Evolutionary conservation across 2,329 filamentous ascomycete genomes (phyloP).

Genomic region (Ophiocordyceps sinensis): DNA sequence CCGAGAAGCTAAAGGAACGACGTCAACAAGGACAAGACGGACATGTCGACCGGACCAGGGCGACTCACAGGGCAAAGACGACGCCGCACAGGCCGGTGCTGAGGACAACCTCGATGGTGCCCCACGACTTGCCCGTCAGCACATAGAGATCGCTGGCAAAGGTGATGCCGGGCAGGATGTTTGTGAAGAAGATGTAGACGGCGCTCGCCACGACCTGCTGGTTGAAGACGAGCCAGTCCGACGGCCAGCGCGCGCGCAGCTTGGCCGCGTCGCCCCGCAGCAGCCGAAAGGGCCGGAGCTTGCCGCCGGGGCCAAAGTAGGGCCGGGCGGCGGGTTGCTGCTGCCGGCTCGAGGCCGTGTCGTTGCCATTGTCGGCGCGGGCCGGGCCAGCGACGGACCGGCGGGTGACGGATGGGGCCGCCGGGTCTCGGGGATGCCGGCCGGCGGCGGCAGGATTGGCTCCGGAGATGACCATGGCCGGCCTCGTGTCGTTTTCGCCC

Average conservation of each 20-base stretch:
- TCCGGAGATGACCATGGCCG: no score
- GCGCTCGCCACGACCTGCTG: constrained; percentile 49
- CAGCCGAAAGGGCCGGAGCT: constrained; percentile 36
- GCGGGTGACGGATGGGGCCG: no score
- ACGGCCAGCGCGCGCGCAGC: constrained; percentile 30
- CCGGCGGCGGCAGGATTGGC: no score
- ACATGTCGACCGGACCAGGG: neutral
- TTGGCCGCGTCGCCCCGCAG: constrained; percentile 33
- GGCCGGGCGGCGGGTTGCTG: neutral
- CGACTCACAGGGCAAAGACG: constrained; percentile 41
- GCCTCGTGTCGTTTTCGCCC: no score
- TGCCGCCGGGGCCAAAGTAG: constrained; percentile 22
- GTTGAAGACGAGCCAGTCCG: constrained; percentile 46
- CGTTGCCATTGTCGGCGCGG: no score
- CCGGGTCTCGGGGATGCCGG: no score
- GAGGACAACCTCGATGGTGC: constrained; percentile 52
- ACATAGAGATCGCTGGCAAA: constrained; percentile 52
- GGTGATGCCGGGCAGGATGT: constrained; percentile 50
- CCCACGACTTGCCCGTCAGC: constrained; percentile 47
- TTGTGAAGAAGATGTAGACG: constrained; percentile 54
- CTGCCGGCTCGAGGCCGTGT: neutral
- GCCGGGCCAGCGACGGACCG: no score
- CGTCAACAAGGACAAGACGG: neutral
- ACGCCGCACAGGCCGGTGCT: constrained; percentile 50
- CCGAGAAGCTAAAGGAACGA: constrained; percentile 26